phyloP scores from a whole-genome alignment of 2,329 filamentous ascomycete genomes.

The Setomelanomma holmii region DNA sequence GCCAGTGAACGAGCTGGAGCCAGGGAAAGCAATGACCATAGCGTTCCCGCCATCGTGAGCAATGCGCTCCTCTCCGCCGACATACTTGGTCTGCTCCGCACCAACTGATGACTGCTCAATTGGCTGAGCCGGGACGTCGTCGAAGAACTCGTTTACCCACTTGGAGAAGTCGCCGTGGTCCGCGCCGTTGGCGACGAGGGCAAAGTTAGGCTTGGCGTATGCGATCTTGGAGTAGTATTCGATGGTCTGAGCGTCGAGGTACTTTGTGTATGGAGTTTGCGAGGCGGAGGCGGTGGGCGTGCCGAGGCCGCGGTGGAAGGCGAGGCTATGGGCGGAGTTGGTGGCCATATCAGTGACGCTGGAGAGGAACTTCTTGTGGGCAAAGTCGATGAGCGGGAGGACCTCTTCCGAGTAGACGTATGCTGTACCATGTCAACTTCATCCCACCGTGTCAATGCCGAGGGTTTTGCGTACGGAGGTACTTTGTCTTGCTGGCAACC shows the following conservation, averaged over 20 bases:
- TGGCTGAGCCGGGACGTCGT: conserved; percentile 64
- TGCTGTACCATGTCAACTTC: conserved; percentile 62
- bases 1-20: conserved; percentile 76
- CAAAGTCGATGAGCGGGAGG: conserved; percentile 74
- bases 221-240: conserved; percentile 77
- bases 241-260: conserved; percentile 78
- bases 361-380: conserved; percentile 75
- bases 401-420: conserved; percentile 93
- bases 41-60: conserved; percentile 79
- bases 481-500: conserved; percentile 87
- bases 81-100: conserved; percentile 79
- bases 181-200: conserved; percentile 88
- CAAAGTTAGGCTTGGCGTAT: conserved; percentile 90
- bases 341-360: conserved; percentile 74
- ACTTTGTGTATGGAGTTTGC: conserved; percentile 75
- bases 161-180: conserved; percentile 77
- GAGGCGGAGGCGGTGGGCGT: conserved; percentile 75
- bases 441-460: conserved; percentile 23
- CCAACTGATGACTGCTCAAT: conserved; percentile 59
- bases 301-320: conserved; percentile 94
- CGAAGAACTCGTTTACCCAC: conserved; percentile 95
- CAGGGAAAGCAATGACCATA: conserved; percentile 90
- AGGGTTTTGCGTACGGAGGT: conserved; percentile 65
- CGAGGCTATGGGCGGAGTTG: conserved; percentile 83
- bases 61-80: conserved; percentile 91